These are phyloP conservation scores for Globisporangium nunn DNA, from an alignment of 352 stramenopile species.

Conservation along the genomic window DNA sequence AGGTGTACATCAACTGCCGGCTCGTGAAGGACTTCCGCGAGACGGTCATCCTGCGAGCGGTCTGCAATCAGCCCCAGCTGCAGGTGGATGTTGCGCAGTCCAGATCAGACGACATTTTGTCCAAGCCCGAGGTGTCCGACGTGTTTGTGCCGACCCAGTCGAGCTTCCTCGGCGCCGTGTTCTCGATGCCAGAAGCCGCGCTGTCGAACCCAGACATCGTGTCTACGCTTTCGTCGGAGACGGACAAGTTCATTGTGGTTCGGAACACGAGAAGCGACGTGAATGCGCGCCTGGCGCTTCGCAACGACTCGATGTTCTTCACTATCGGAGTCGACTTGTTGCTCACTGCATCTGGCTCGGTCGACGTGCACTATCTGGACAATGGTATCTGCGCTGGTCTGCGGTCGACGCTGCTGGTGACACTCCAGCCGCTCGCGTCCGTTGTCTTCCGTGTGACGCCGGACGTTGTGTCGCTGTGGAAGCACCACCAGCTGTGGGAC, in stretches of 20 bases:
- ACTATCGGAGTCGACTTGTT: conserved; percentile 46
- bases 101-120: conserved; percentile 25
- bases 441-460: conserved; percentile 67
- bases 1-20: conserved; percentile 84
- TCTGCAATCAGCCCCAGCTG: conserved; percentile 75
- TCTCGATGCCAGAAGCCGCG: conserved; percentile 65
- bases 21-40: conserved; percentile 86
- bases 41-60: conserved; percentile 68
- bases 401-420: conserved; percentile 58
- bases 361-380: conserved; percentile 59
- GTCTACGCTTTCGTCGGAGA: conserved; percentile 22
- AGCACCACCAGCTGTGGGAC: conserved; percentile 80
- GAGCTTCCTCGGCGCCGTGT: conserved; percentile 78
- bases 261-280: conserved; percentile 62
- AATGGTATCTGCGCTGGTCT: conserved; percentile 64
- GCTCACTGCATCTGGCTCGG: conserved; percentile 23
- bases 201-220: conserved; percentile 33
- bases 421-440: conserved; percentile 43
- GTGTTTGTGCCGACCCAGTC: conserved; percentile 38
- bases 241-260: conserved; percentile 70
- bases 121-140: conserved; percentile 16
- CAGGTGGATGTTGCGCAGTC: conserved; percentile 58
- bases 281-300: conserved; percentile 60
- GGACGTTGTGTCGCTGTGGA: conserved; percentile 60
- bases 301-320: conserved; percentile 87